Evolutionary conservation across 352 stramenopile genomes (phyloP).

Genomic region (Phytophthora capsici): DNA sequence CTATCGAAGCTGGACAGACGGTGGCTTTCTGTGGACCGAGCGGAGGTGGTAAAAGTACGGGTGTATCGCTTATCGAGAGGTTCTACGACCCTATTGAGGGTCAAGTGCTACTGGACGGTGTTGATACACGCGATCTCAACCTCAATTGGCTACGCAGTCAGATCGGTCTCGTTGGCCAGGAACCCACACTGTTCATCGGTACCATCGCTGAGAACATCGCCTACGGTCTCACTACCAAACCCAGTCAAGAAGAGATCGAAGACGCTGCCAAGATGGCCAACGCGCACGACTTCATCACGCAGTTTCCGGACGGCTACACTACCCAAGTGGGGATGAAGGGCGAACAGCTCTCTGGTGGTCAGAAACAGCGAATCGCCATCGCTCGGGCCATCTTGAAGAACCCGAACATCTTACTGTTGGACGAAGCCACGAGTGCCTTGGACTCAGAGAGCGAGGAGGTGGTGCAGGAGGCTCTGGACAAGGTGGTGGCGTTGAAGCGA

Average conservation of each 20-base stretch:
- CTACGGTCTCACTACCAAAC: slow-evolving; percentile 45
- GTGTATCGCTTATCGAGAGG: slow-evolving; percentile 52
- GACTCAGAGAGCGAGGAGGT: slow-evolving; percentile 85
- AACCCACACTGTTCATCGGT: slow-evolving; percentile 68
- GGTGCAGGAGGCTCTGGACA: slow-evolving; percentile 82
- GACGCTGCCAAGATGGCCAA: slow-evolving; percentile 91
- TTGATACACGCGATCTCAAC: slow-evolving; percentile 74
- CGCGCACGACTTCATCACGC: slow-evolving; percentile 91
- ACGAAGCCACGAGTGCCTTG: slow-evolving; percentile 92
- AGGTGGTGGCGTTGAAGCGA: slow-evolving; percentile 53
- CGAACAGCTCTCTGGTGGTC: slow-evolving; percentile 73
- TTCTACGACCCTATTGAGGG: slow-evolving; percentile 70
- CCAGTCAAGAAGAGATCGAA: slow-evolving; percentile 70
- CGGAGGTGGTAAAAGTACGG: slow-evolving; percentile 54
- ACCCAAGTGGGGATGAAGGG: slow-evolving; percentile 95
- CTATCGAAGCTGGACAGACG: slow-evolving; percentile 66
- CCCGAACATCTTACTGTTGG: slow-evolving; percentile 88
- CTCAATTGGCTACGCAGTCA: slow-evolving; percentile 54
- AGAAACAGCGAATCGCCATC: slow-evolving; percentile 91
- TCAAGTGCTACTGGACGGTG: slow-evolving; percentile 74
- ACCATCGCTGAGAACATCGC: slow-evolving; percentile 69
- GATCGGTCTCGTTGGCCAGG: slow-evolving; percentile 66
- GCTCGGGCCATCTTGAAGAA: slow-evolving; percentile 91
- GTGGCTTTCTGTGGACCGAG: slow-evolving; percentile 62
- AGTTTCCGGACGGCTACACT: slow-evolving; percentile 91